A percentile compares a stretch with the other conserved stretches of the same genome.
Evolutionary conservation across 768 basidiomycete genomes (phyloP).

Genomic region (Tremella mesenterica): DNA sequence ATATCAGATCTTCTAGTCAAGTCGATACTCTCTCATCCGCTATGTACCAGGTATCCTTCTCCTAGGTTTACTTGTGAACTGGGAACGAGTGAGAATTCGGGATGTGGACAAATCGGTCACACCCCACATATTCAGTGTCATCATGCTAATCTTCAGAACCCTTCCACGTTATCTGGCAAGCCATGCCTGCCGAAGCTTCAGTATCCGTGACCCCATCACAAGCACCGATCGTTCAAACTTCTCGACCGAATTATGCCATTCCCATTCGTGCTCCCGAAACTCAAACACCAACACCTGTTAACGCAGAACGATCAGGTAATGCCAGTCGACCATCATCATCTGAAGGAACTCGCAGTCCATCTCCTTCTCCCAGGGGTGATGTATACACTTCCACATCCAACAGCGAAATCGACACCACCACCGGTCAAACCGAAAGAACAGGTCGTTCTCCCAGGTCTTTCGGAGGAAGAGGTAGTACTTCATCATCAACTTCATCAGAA

Average conservation of each 20-base stretch:
- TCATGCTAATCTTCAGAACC: slow-evolving; percentile 25
- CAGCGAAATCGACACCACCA: neutral
- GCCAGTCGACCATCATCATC: slow-evolving; percentile 7
- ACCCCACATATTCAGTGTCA: no score
- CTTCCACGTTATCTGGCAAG: slow-evolving; percentile 40
- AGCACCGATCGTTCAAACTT: slow-evolving; percentile 12
- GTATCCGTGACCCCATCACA: slow-evolving; percentile 6
- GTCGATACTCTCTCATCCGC: neutral
- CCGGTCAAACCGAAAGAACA: slow-evolving; percentile 3
- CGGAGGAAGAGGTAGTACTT: slow-evolving; percentile 12
- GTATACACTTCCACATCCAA: neutral
- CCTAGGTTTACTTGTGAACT: no score
- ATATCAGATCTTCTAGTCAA: neutral
- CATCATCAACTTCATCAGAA: slow-evolving; percentile 25
- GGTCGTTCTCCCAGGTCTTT: slow-evolving; percentile 12
- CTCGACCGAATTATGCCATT: slow-evolving; percentile 33
- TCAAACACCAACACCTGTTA: neutral
- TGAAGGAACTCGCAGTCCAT: neutral
- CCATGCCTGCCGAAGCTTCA: slow-evolving; percentile 15
- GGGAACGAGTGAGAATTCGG: no score
- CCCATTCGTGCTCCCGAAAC: slow-evolving; percentile 40
- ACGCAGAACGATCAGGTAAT: neutral
- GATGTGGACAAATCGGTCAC: no score
- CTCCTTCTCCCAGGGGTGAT: neutral
- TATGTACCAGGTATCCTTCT: no score